Evolutionary conservation across 345 rosid species (phyloP).

Genomic region (Gossypium mustelinum): DNA sequence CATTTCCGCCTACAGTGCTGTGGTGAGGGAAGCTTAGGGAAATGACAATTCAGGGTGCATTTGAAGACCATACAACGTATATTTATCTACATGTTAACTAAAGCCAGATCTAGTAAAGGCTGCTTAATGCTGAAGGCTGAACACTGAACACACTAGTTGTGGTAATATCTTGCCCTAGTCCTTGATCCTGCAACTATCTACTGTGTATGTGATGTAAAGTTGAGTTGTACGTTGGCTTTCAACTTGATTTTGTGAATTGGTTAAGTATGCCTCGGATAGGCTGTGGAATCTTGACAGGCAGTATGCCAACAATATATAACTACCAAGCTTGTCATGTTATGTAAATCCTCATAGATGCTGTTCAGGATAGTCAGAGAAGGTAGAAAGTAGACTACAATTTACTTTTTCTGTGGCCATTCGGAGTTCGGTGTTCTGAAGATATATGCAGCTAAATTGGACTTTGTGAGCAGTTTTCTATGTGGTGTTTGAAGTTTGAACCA

Average conservation of each 20-base stretch:
- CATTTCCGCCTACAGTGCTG: constrained; percentile 15
- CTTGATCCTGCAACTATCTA: background rate
- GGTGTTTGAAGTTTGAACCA: background rate
- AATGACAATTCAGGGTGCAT: constrained; percentile 10
- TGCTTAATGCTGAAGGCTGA: constrained; percentile 18
- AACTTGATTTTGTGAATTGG: background rate
- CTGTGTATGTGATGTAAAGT: background rate
- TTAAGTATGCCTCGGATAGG: background rate
- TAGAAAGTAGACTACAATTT: background rate
- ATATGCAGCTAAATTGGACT: background rate
- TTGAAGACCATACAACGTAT: constrained; percentile 12
- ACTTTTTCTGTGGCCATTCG: background rate
- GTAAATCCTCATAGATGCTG: background rate
- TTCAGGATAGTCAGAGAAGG: background rate
- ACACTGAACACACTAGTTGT: background rate
- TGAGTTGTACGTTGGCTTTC: background rate
- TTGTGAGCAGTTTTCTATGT: background rate
- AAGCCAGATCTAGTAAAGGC: constrained; percentile 13
- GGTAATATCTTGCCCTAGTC: constrained; percentile 3
- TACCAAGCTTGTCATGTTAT: background rate
- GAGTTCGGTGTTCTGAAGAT: background rate
- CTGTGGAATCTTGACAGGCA: constrained; percentile 2
- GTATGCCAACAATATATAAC: background rate
- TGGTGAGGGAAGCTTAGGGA: constrained; percentile 12
- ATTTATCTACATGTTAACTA: constrained; percentile 5